phyloP scores from a whole-genome alignment of 345 rosid genomes.

The Adansonia digitata region DNA sequence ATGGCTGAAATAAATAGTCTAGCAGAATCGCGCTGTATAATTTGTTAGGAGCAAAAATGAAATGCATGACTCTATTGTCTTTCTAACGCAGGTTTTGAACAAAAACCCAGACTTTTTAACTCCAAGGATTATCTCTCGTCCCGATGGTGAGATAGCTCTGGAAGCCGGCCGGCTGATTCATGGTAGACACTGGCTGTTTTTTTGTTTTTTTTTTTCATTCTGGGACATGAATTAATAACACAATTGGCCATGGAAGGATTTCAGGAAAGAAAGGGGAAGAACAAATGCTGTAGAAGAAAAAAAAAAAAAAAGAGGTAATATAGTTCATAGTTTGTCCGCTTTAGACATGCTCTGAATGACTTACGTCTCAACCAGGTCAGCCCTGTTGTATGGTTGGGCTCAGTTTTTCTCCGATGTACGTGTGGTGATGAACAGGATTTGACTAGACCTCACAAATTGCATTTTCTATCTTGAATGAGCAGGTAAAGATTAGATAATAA shows the following conservation, averaged over 20 bases:
- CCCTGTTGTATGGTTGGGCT: neutral
- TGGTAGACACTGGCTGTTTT: neutral
- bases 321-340: neutral
- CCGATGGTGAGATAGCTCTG: neutral
- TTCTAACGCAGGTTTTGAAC: neutral
- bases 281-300: neutral
- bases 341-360: neutral
- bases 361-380: neutral
- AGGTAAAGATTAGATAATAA: neutral
- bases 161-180: neutral
- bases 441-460: constrained; percentile 6
- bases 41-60: neutral
- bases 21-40: neutral
- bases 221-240: neutral
- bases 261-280: neutral
- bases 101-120: neutral
- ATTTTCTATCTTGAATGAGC: neutral
- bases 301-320: too few species aligned
- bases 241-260: neutral
- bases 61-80: neutral
- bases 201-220: neutral
- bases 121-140: neutral
- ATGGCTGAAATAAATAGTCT: neutral
- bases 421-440: neutral
- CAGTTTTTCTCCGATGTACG: neutral